Conservation (phyloP, 225 moss, liverwort and hornwort species). For the Marchantia paleacea region DNA sequence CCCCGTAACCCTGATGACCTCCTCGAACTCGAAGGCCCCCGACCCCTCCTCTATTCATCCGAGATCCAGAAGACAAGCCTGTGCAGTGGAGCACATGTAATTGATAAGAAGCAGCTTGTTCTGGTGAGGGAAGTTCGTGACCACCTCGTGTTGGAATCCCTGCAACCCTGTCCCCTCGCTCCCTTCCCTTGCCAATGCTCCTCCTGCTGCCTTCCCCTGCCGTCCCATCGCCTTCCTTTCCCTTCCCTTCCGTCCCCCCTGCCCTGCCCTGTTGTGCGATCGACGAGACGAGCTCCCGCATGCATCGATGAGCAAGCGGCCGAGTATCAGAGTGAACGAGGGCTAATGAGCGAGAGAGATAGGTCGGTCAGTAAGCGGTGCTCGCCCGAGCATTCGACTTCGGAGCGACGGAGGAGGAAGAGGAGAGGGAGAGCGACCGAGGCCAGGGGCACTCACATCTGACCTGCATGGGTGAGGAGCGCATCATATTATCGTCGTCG, state of each 20-base stretch:
- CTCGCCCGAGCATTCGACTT: too few relatives aligned
- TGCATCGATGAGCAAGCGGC: not conserved
- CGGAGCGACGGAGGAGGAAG: too few relatives aligned
- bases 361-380: too few relatives aligned
- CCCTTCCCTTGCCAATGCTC: too few relatives aligned
- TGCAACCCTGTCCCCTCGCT: too few relatives aligned
- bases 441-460: too few relatives aligned
- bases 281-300: not conserved
- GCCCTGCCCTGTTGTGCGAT: not conserved
- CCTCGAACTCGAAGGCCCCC: not conserved
- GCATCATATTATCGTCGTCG: too few relatives aligned
- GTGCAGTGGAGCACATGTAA: not conserved
- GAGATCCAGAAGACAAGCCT: not conserved
- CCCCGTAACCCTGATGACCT: not conserved
- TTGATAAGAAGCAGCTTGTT: slow-evolving; percentile 9
- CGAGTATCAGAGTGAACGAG: not conserved
- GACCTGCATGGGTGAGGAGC: too few relatives aligned
- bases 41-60: not conserved
- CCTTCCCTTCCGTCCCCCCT: too few relatives aligned
- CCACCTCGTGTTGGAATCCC: not conserved
- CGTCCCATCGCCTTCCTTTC: too few relatives aligned
- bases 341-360: too few relatives aligned
- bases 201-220: not conserved
- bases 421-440: not conserved
- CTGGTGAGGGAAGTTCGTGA: not conserved